These are phyloP conservation scores for Allomyces javanicus DNA, from an alignment of 192 early-diverging fungal genomes.

Conservation along the genomic window DNA sequence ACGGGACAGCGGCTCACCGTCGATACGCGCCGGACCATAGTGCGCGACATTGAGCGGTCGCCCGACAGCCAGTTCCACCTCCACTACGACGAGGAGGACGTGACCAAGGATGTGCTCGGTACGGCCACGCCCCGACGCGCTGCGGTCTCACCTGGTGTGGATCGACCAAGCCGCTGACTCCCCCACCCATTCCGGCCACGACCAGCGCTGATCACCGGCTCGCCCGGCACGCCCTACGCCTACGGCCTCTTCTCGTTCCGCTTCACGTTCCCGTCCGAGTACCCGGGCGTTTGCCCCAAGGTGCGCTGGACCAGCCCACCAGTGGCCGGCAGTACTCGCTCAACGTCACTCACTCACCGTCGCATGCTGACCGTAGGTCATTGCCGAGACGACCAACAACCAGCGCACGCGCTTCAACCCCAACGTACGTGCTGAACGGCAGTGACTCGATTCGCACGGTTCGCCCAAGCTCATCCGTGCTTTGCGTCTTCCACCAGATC, in stretches of 20 bases:
- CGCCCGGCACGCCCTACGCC: slow-evolving; percentile 6
- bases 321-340: too few species aligned
- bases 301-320: too few species aligned
- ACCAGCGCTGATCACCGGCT: neutral
- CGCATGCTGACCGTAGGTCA: too few species aligned
- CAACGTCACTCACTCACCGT: too few species aligned
- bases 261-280: slow-evolving; percentile 29
- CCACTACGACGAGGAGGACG: neutral
- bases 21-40: neutral
- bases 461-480: slow-evolving; percentile 3
- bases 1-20: neutral
- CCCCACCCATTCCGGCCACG: too few species aligned
- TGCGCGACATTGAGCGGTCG: neutral
- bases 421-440: slow-evolving; percentile 27
- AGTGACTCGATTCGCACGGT: slow-evolving; percentile 8
- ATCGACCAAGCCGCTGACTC: too few species aligned
- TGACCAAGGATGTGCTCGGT: neutral
- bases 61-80: neutral
- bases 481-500: slow-evolving; percentile 4
- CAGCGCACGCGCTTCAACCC: slow-evolving; percentile 36
- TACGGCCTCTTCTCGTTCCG: slow-evolving; percentile 19
- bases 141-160: too few species aligned
- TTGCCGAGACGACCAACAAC: slow-evolving; percentile 28
- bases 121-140: neutral
- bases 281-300: slow-evolving; percentile 11